Evolutionary conservation across 1,284 basidiomycete genomes (phyloP).

Genomic region (Dichomitus squalens): DNA sequence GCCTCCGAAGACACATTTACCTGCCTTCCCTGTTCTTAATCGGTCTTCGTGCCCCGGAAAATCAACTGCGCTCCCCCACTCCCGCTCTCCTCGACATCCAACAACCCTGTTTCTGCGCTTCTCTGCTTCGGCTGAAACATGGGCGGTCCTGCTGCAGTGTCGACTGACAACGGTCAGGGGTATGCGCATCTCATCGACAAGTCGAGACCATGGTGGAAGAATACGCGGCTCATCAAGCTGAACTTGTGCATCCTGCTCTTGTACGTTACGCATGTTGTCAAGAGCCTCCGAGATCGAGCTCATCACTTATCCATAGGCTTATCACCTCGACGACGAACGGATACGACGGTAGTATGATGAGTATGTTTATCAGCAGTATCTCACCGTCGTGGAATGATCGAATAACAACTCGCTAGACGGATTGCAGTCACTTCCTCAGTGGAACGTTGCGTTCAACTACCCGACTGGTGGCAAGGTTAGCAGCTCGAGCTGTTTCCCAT

Average conservation of each 20-base stretch:
- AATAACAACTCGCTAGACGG: slow-evolving; percentile 41
- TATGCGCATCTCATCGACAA: slow-evolving; percentile 31
- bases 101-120: not conserved
- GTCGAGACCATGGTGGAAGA: slow-evolving; percentile 35
- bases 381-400: not conserved
- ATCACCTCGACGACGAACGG: slow-evolving; percentile 76
- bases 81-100: not conserved
- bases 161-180: slow-evolving; percentile 19
- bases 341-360: slow-evolving; percentile 78
- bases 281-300: not conserved
- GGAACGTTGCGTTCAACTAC: slow-evolving; percentile 57
- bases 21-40: not conserved
- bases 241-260: slow-evolving; percentile 68
- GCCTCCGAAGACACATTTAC: not conserved
- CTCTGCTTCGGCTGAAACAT: slow-evolving; percentile 10
- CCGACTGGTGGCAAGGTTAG: slow-evolving; percentile 50
- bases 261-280: slow-evolving; percentile 36
- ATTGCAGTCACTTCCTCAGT: slow-evolving; percentile 64
- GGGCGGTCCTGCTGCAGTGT: slow-evolving; percentile 33
- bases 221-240: slow-evolving; percentile 47
- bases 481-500: not conserved
- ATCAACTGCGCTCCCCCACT: not conserved
- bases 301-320: slow-evolving; percentile 41
- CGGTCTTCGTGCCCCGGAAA: not conserved
- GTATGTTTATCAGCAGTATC: slow-evolving; percentile 14